Conservation (phyloP, 257 asterid genomes). For the Salvia hispanica region DNA sequence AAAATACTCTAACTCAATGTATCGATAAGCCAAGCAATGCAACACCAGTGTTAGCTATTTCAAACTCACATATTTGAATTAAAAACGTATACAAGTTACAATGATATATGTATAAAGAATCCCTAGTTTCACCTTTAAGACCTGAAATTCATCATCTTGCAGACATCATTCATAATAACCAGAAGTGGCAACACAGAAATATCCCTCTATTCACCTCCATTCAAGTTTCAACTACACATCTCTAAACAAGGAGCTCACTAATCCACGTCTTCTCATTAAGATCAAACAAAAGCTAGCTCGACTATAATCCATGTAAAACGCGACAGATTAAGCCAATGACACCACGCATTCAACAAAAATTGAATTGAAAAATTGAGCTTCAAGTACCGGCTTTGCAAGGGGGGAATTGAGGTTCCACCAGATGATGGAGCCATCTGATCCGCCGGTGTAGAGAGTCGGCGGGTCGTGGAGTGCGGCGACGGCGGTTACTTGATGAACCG, state of each 20-base stretch:
- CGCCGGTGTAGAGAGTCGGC: conserved; percentile 93
- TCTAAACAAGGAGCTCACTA: conserved; percentile 14
- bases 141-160: conserved; percentile 9
- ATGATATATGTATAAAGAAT: background rate
- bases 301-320: conserved; percentile 2
- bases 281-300: conserved; percentile 7
- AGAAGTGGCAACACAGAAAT: conserved; percentile 2
- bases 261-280: background rate
- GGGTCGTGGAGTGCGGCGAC: conserved; percentile 69
- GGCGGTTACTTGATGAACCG: conserved; percentile 84
- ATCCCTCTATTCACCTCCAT: conserved; percentile 12
- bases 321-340: background rate
- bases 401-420: conserved; percentile 78
- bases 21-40: conserved; percentile 18
- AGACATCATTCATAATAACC: conserved; percentile 14
- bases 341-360: conserved; percentile 24
- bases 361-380: conserved; percentile 18
- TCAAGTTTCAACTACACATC: conserved; percentile 8
- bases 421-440: conserved; percentile 98
- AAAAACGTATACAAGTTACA: background rate
- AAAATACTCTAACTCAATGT: conserved; percentile 6
- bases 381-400: conserved; percentile 39
- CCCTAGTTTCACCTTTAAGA: conserved; percentile 1
- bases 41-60: background rate
- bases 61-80: conserved; percentile 18